A percentile compares a stretch with the other conserved stretches of the same genome.
Evolutionary conservation across 1,139 yeast species (phyloP).

Genomic region (Protomyces inouyei): DNA sequence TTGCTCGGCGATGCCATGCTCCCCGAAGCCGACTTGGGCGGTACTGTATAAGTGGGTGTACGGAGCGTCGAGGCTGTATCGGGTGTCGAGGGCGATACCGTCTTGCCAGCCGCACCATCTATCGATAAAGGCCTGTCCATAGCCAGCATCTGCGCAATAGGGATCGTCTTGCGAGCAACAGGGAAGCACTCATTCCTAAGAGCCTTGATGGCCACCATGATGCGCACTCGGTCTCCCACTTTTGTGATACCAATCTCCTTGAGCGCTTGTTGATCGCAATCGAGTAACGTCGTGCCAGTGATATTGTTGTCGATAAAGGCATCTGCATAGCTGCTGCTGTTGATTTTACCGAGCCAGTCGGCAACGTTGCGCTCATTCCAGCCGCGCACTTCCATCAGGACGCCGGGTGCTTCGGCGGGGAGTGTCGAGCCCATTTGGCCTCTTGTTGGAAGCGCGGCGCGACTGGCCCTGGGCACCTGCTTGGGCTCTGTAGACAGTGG

Average conservation of each 20-base stretch:
- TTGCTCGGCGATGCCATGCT: background rate
- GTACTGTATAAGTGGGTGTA: background rate
- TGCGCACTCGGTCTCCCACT: slow-evolving; percentile 74
- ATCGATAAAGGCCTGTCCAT: slow-evolving; percentile 15
- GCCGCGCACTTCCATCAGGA: slow-evolving; percentile 22
- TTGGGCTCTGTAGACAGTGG: no score
- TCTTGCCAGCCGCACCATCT: background rate
- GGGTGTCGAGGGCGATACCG: background rate
- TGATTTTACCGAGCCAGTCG: slow-evolving; percentile 41
- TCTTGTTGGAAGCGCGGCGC: no score
- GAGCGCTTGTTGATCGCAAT: slow-evolving; percentile 63
- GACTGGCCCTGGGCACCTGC: no score
- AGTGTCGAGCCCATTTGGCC: background rate
- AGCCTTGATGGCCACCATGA: slow-evolving; percentile 50
- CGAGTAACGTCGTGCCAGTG: slow-evolving; percentile 55
- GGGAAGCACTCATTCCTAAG: slow-evolving; percentile 34
- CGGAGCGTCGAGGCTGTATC: background rate
- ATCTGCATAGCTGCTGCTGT: slow-evolving; percentile 39
- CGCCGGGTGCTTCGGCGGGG: background rate
- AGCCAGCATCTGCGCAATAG: slow-evolving; percentile 19
- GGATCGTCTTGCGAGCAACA: background rate
- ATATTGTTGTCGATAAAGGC: slow-evolving; percentile 47
- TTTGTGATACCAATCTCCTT: slow-evolving; percentile 68
- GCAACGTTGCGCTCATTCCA: slow-evolving; percentile 39
- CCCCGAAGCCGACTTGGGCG: background rate